Conservation (phyloP, 176 grass and related monocot species). For the Rhynchospora pubera region DNA sequence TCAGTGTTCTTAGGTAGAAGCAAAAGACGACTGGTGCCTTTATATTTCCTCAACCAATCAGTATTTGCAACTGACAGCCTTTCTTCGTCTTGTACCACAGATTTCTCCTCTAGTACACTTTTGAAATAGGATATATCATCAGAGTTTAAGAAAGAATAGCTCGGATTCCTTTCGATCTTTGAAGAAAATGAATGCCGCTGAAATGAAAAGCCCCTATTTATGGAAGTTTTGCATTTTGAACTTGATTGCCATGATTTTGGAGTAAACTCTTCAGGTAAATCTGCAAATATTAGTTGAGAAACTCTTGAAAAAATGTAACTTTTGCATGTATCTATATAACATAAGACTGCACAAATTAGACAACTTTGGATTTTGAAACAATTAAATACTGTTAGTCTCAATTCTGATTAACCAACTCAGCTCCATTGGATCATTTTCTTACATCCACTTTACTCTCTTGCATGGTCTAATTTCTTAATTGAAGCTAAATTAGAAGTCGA, state of each 20-base stretch:
- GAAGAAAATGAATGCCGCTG: slow-evolving; percentile 44
- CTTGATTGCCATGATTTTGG: slow-evolving; percentile 1
- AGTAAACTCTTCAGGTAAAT: slow-evolving; percentile 4
- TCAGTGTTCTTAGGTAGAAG: slow-evolving; percentile 72
- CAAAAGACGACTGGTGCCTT: slow-evolving; percentile 62
- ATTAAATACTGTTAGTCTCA: neutral
- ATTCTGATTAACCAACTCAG: neutral
- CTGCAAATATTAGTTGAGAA: slow-evolving; percentile 4
- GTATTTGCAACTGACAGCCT: slow-evolving; percentile 65
- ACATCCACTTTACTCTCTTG: neutral
- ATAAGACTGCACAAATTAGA: neutral
- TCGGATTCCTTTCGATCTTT: slow-evolving; percentile 57
- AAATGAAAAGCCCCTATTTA: slow-evolving; percentile 22
- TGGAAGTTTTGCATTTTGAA: neutral
- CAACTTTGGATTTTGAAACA: neutral
- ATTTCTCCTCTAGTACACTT: slow-evolving; percentile 62
- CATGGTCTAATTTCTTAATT: neutral
- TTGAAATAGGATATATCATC: slow-evolving; percentile 75
- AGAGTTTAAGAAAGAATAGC: slow-evolving; percentile 58
- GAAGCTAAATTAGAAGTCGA: neutral
- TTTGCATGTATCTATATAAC: neutral
- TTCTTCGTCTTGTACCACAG: slow-evolving; percentile 81
- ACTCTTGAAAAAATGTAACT: neutral
- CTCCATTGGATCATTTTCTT: neutral
- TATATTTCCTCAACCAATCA: slow-evolving; percentile 92